Conservation (phyloP, 2,329 filamentous ascomycete species). For the Lomentospora prolificans region DNA sequence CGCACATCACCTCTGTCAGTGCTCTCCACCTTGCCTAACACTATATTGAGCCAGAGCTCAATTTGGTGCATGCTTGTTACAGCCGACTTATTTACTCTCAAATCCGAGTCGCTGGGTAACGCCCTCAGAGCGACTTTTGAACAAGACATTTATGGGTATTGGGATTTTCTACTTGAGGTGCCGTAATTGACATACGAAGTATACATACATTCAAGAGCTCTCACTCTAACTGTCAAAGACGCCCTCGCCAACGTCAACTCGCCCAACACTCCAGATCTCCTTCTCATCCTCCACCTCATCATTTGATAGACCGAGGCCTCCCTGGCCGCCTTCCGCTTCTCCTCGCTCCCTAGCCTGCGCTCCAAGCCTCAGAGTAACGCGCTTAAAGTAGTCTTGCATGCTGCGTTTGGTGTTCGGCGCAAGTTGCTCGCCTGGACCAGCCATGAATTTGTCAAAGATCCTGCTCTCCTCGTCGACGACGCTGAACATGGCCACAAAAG, state of each 20-base stretch:
- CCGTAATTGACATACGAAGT: background rate
- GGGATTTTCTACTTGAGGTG: background rate
- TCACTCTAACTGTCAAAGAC: constrained; percentile 11
- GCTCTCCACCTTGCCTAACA: no score
- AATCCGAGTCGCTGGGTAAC: no score
- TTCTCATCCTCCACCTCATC: constrained; percentile 92
- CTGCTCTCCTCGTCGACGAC: constrained; percentile 79
- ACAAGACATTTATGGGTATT: background rate
- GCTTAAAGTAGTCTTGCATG: constrained; percentile 96
- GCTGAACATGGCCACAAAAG: constrained; percentile 82
- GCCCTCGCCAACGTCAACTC: constrained; percentile 56
- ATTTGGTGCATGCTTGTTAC: no score
- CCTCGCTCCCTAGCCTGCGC: constrained; percentile 78
- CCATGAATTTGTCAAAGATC: constrained; percentile 87
- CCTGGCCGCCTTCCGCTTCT: constrained; percentile 83
- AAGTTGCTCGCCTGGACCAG: constrained; percentile 51
- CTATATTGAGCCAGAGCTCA: no score
- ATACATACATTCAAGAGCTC: background rate
- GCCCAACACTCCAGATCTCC: constrained; percentile 93
- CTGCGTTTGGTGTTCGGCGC: constrained; percentile 68
- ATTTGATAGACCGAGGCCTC: constrained; percentile 74
- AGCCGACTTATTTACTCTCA: no score
- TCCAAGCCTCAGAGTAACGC: constrained; percentile 77
- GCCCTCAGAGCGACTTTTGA: no score
- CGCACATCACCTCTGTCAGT: no score